A percentile compares a stretch with the other conserved stretches of the same genome.
Evolutionary conservation across 192 early-diverging fungal species (phyloP).

Genomic region (Gamsiella multidivaricata): DNA sequence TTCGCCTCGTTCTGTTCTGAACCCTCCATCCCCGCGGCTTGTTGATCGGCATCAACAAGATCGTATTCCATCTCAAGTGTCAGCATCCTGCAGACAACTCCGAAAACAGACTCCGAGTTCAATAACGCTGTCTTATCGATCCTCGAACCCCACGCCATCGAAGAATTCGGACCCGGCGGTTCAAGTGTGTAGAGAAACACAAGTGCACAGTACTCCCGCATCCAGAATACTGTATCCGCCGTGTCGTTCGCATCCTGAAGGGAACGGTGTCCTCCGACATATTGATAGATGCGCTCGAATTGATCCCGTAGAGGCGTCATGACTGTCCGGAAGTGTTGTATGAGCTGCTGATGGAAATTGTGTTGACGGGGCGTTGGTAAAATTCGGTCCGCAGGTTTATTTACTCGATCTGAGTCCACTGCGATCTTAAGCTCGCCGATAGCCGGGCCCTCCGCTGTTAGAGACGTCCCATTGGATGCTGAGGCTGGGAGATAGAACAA

Average conservation of each 20-base stretch:
- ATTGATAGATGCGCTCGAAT: constrained; percentile 38
- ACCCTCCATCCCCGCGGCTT: not conserved
- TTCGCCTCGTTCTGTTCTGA: not conserved
- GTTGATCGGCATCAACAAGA: not conserved
- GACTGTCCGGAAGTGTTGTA: constrained; percentile 10
- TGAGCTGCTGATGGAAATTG: constrained; percentile 20
- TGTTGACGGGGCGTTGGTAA: constrained; percentile 20
- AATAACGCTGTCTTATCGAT: constrained; percentile 20
- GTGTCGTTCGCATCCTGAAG: constrained; percentile 17
- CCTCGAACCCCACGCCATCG: not conserved
- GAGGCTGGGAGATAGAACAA: too few species aligned
- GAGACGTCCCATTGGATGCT: too few species aligned
- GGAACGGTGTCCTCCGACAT: constrained; percentile 19
- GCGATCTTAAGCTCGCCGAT: too few species aligned
- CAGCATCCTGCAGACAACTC: constrained; percentile 33
- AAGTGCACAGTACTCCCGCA: constrained; percentile 39
- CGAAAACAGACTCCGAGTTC: constrained; percentile 19
- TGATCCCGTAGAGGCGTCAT: constrained; percentile 10
- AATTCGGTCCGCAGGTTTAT: not conserved
- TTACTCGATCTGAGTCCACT: too few species aligned
- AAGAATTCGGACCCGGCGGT: not conserved
- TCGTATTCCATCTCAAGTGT: constrained; percentile 44
- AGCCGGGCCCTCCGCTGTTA: too few species aligned
- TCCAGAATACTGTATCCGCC: constrained; percentile 23
- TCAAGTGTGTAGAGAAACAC: constrained; percentile 21